These are phyloP conservation scores for Protostelium mycophagum DNA, from an alignment of 78 protist species.

Conservation along the genomic window DNA sequence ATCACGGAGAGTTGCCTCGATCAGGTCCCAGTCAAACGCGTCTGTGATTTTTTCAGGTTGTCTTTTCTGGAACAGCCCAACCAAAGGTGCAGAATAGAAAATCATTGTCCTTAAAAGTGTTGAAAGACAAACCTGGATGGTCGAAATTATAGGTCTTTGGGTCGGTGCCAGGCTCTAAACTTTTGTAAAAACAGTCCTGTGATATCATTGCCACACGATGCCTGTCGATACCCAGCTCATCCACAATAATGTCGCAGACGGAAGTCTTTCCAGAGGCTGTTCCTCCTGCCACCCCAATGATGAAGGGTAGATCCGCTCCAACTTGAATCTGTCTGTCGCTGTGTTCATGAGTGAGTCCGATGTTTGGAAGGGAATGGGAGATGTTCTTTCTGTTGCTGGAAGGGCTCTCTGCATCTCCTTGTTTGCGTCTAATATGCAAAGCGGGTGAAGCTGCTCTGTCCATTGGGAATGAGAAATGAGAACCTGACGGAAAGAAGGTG, in stretches of 20 bases:
- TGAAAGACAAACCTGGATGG: slow-evolving; percentile 44
- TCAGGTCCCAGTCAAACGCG: slow-evolving; percentile 55
- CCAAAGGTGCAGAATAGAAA: not conserved
- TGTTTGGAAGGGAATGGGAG: not conserved
- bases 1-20: slow-evolving; percentile 21
- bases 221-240: slow-evolving; percentile 18
- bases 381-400: not conserved
- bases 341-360: not conserved
- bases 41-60: not conserved
- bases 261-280: slow-evolving; percentile 73
- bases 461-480: not conserved
- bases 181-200: slow-evolving; percentile 28
- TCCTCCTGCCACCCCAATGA: slow-evolving; percentile 67
- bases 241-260: slow-evolving; percentile 51
- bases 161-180: slow-evolving; percentile 8
- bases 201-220: slow-evolving; percentile 34
- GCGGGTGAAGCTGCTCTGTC: not conserved
- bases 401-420: not conserved
- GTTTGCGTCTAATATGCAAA: not conserved
- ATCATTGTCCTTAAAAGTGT: not conserved
- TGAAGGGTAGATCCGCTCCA: slow-evolving; percentile 16
- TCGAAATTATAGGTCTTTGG: slow-evolving; percentile 60
- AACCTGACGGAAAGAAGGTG: not conserved
- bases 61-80: not conserved
- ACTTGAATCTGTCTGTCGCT: not conserved